phyloP scores from a whole-genome alignment of 345 rosid genomes.

The Eucalyptus regnans region DNA sequence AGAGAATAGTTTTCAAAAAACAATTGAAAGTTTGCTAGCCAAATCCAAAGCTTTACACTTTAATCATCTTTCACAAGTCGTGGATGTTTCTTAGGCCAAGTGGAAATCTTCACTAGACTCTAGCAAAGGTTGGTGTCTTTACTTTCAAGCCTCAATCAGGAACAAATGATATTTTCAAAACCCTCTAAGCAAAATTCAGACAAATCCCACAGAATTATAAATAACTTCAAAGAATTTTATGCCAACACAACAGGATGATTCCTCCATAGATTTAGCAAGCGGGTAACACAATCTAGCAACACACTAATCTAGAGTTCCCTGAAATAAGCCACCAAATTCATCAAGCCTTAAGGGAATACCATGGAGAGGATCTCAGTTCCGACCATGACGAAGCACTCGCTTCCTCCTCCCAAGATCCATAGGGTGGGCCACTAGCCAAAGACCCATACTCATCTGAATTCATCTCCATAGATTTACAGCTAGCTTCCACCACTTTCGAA shows the following conservation, averaged over 20 bases:
- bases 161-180: not conserved
- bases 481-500: not conserved
- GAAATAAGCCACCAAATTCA: not conserved
- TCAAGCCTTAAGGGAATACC: not conserved
- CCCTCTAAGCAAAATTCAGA: accelerated
- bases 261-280: not conserved
- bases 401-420: not conserved
- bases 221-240: not conserved
- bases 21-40: not conserved
- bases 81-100: not conserved
- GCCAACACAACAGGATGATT: not conserved
- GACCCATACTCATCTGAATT: not conserved
- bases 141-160: not conserved
- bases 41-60: not conserved
- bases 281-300: accelerated
- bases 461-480: not conserved
- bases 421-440: not conserved
- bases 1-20: too few relatives aligned
- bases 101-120: not conserved
- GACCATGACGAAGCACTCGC: not conserved
- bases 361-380: too few relatives aligned
- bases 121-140: accelerated
- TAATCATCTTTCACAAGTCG: not conserved
- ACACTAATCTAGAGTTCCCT: not conserved
- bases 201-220: not conserved